Percentiles rank a stretch among this genome's conserved stretches.
phyloP scores from a whole-genome alignment of 2,329 filamentous ascomycete species.

The Pleoardoris graminearum region DNA sequence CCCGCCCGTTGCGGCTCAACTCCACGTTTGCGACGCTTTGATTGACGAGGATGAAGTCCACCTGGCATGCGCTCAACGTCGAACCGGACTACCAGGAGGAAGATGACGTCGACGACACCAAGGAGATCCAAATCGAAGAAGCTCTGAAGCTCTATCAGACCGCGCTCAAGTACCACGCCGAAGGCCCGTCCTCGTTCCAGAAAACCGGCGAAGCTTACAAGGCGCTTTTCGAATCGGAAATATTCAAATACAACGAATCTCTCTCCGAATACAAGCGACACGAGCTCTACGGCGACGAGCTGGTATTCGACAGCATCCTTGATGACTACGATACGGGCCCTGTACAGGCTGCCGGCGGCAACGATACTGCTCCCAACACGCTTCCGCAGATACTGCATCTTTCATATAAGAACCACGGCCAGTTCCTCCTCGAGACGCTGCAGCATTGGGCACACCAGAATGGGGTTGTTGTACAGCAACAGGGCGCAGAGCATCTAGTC shows the following conservation, averaged over 20 bases:
- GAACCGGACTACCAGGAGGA: constrained; percentile 89
- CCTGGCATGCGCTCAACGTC: constrained; percentile 88
- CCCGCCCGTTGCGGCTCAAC: background rate
- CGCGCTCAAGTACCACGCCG: constrained; percentile 87
- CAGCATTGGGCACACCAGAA: constrained; percentile 53
- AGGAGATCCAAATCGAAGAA: constrained; percentile 96
- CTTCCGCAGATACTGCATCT: constrained; percentile 89
- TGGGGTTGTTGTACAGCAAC: constrained; percentile 40
- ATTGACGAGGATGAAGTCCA: constrained; percentile 37
- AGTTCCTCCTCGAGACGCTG: constrained; percentile 81
- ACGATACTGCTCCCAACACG: constrained; percentile 76
- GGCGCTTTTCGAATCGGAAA: constrained; percentile 84
- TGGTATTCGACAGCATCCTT: constrained; percentile 49
- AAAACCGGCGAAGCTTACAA: constrained; percentile 82
- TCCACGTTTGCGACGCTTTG: background rate
- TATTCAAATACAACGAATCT: constrained; percentile 90
- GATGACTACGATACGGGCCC: constrained; percentile 46
- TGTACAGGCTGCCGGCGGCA: constrained; percentile 59
- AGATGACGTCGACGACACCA: constrained; percentile 91
- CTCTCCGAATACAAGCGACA: constrained; percentile 80
- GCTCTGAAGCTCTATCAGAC: constrained; percentile 92
- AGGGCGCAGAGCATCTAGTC: constrained; percentile 27
- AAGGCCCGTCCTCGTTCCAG: constrained; percentile 74
- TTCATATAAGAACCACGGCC: constrained; percentile 92
- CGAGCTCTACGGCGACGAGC: constrained; percentile 53